phyloP scores from a whole-genome alignment of 257 asterid species.

The Lavandula angustifolia region DNA sequence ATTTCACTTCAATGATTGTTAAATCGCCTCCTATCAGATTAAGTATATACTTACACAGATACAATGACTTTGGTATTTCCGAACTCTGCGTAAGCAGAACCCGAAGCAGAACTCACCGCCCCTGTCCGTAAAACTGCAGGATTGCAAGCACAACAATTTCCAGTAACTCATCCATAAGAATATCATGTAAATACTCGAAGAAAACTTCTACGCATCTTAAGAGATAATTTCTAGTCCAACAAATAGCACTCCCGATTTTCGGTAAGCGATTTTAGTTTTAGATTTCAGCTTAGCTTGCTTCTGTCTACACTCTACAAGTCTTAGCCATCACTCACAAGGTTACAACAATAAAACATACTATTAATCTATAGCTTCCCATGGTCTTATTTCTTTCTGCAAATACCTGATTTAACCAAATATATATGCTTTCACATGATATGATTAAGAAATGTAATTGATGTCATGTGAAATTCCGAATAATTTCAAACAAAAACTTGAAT shows the following conservation, averaged over 20 bases:
- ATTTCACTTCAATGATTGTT: not conserved
- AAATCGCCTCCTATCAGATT: not conserved
- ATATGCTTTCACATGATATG: not conserved
- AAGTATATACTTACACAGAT: conserved; percentile 72
- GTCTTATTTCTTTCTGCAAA: not conserved
- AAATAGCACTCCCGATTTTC: not conserved
- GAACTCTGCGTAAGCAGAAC: conserved; percentile 97
- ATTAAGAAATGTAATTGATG: not conserved
- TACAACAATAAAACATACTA: not conserved
- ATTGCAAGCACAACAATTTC: conserved; percentile 21
- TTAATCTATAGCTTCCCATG: not conserved
- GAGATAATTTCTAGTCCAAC: not conserved
- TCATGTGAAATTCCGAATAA: not conserved
- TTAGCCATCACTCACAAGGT: not conserved
- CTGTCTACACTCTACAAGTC: not conserved
- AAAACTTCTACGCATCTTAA: not conserved
- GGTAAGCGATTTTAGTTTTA: too few relatives aligned
- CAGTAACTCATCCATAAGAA: conserved; percentile 15
- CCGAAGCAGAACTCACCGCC: conserved; percentile 91
- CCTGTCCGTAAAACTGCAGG: conserved; percentile 84
- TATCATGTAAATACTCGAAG: conserved; percentile 14
- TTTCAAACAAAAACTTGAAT: conserved; percentile 5
- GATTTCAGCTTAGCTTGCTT: not conserved
- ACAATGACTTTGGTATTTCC: conserved; percentile 96
- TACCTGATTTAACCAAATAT: not conserved